Evolutionary conservation across 1,139 yeast genomes (phyloP), one percentile per base, ranked within the genome.

Genomic region (Yamadazyma taylorii): DNA sequence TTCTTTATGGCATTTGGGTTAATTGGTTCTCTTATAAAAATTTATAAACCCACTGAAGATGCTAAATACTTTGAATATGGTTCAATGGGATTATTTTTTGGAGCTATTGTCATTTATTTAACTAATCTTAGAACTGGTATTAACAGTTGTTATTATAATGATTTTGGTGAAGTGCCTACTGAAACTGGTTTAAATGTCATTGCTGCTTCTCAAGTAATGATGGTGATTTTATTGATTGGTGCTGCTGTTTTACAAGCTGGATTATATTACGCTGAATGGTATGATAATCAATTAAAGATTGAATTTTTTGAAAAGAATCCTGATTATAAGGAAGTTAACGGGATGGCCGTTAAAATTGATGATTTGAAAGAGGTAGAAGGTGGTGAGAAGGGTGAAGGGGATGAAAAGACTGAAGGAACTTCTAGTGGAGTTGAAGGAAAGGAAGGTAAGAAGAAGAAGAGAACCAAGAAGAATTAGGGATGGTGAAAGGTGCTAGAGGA

Each of bases 111-210:
- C 51, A 77, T 90, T 52, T 92, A 89, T 63, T 69, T 89, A 55
- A 85, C 96, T 51, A 92, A 92, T 63, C 70, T 92, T 50, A 77
- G 90, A 60, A 79, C 86, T 37, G 98, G 98, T 35, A 71, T 83
- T 35, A 75, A 76, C 51, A 78, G 94, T 36, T 79, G 88, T 42
- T 53, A 78, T 22, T 62, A 75, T 41, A 89, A 90, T 32, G 70
- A 78, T 43, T 92, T 97, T 97, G 97, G 96, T 46, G 97, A 92
- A 38, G 96, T 92, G 37, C 88, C 86, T 53, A 79, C 76, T 59
- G 70, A 73, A 45, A 88, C 96, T 21, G 97, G 97, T 17, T 66
- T 92, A 52, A 87, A 87, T 50, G 96, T 92, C 30, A 79, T 92
- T 59, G 96, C 95, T 31, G 97, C 97, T 5, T 81, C 95, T 31